Evolutionary conservation across 2,329 filamentous ascomycete species (phyloP).

Genomic region (Epichloe typhina): DNA sequence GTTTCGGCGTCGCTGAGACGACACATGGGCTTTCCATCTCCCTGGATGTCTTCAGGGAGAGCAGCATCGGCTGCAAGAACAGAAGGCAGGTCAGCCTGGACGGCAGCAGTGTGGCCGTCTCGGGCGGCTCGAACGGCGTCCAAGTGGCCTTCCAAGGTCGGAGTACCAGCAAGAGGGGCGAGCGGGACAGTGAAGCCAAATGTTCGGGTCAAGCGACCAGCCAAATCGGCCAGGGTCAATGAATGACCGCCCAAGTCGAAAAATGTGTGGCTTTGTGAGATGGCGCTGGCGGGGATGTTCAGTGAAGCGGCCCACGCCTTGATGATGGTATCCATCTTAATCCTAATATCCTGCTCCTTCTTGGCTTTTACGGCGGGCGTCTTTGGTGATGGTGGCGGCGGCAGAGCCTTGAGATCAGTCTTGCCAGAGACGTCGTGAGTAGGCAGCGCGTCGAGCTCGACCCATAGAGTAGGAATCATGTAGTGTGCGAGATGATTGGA

Average conservation of each 20-base stretch:
- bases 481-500: constrained; percentile 61
- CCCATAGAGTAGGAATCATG: constrained; percentile 72
- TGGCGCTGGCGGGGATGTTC: constrained; percentile 45
- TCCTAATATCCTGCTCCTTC: constrained; percentile 44
- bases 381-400: constrained; percentile 45
- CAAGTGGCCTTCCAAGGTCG: constrained; percentile 60
- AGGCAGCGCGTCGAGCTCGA: constrained; percentile 56
- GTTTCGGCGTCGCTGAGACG: constrained; percentile 53
- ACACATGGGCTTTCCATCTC: constrained; percentile 37
- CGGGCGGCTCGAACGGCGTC: constrained; percentile 56
- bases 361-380: constrained; percentile 27
- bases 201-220: constrained; percentile 52
- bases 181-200: constrained; percentile 66
- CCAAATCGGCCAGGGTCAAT: constrained; percentile 61
- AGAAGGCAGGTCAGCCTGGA: constrained; percentile 62
- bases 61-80: constrained; percentile 53
- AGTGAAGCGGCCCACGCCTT: constrained; percentile 61
- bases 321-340: constrained; percentile 53
- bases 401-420: constrained; percentile 58
- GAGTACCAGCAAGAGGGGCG: constrained; percentile 54
- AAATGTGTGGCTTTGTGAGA: constrained; percentile 63
- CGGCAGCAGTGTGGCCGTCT: constrained; percentile 59
- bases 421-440: constrained; percentile 72
- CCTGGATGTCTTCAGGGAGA: constrained; percentile 55
- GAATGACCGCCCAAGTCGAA: constrained; percentile 75